phyloP scores from a whole-genome alignment of 768 basidiomycete genomes.

The Vararia minispora region DNA sequence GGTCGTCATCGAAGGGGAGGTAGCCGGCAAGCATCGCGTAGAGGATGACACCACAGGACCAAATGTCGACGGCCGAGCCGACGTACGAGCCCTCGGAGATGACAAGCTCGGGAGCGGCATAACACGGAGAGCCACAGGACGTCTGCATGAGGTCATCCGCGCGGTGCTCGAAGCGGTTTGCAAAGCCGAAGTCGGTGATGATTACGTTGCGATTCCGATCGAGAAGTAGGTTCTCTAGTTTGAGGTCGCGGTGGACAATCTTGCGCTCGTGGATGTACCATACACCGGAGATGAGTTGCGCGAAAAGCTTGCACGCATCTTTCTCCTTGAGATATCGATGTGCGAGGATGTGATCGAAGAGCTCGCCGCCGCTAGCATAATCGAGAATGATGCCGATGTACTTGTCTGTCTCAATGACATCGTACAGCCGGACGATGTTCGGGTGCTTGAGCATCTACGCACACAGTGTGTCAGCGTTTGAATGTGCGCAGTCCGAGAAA shows the following conservation, averaged over 20 bases:
- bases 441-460: slow-evolving; percentile 85
- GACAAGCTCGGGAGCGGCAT: slow-evolving; percentile 96
- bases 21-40: slow-evolving; percentile 97
- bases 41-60: slow-evolving; percentile 91
- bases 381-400: slow-evolving; percentile 99
- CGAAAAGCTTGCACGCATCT: slow-evolving; percentile 92
- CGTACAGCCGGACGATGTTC: slow-evolving; percentile 95
- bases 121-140: slow-evolving; percentile 93
- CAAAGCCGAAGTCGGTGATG: slow-evolving; percentile 99
- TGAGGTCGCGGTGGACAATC: slow-evolving; percentile 98
- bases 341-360: slow-evolving; percentile 97
- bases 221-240: slow-evolving; percentile 94
- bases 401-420: slow-evolving; percentile 98
- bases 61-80: slow-evolving; percentile 96
- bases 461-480: slow-evolving; percentile 1
- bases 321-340: slow-evolving; percentile 92
- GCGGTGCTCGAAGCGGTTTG: slow-evolving; percentile 91
- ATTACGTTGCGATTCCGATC: slow-evolving; percentile 97
- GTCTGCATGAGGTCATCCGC: slow-evolving; percentile 97
- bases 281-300: slow-evolving; percentile 95
- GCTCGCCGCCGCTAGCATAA: slow-evolving; percentile 95
- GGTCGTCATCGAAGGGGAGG: slow-evolving; percentile 99
- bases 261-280: slow-evolving; percentile 99
- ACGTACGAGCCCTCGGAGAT: slow-evolving; percentile 96
- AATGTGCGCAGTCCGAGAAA: too few relatives aligned